These are phyloP conservation scores for Dothistroma septosporum DNA, from an alignment of 2,329 filamentous ascomycete species.

Conservation along the genomic window DNA sequence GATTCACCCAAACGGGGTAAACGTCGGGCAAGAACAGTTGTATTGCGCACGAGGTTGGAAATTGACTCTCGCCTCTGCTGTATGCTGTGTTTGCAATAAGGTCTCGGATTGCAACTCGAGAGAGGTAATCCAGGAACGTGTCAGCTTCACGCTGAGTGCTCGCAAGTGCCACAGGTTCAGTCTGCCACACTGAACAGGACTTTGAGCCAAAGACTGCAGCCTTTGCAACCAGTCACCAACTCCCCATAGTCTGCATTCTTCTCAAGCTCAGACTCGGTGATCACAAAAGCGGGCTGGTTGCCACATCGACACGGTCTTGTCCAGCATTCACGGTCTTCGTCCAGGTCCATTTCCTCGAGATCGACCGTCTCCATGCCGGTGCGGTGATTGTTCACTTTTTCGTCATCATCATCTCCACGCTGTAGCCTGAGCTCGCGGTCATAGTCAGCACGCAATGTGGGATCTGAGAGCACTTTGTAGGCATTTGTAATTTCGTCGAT, in stretches of 20 bases:
- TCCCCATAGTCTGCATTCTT: constrained; percentile 51
- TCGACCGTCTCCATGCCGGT: constrained; percentile 56
- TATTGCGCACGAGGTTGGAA: background rate
- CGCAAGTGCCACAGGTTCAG: constrained; percentile 14
- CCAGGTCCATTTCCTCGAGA: constrained; percentile 51
- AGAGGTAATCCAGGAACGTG: background rate
- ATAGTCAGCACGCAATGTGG: constrained; percentile 45
- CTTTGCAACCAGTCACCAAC: constrained; percentile 56
- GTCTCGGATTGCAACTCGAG: too few relatives aligned
- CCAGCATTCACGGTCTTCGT: constrained; percentile 44
- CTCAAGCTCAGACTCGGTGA: constrained; percentile 53
- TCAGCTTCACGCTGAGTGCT: background rate
- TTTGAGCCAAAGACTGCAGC: constrained; percentile 61
- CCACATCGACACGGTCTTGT: constrained; percentile 56
- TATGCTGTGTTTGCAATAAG: background rate
- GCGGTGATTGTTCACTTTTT: constrained; percentile 12
- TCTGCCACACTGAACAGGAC: constrained; percentile 55
- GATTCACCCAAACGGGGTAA: background rate
- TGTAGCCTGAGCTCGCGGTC: constrained; percentile 39
- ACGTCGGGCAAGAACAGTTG: background rate
- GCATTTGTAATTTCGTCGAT: constrained; percentile 59
- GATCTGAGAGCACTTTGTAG: constrained; percentile 51
- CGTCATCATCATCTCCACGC: background rate
- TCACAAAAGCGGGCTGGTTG: constrained; percentile 52
- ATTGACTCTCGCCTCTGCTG: background rate